Percentiles rank a stretch among this genome's conserved stretches.
Conservation (phyloP, 176 grass and related monocot species). For the Puya raimondii region DNA sequence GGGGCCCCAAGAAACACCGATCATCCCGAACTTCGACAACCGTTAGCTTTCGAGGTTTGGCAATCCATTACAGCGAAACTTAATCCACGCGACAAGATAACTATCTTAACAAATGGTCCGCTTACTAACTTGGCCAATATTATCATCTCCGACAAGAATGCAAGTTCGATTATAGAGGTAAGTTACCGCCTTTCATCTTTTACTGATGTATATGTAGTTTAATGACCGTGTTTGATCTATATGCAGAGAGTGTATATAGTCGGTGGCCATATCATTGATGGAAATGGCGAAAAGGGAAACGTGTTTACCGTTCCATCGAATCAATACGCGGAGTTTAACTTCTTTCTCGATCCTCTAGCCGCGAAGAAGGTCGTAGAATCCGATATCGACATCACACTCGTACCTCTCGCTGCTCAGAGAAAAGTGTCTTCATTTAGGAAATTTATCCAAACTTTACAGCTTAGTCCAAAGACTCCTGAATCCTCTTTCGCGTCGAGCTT, state of each 20-base stretch:
- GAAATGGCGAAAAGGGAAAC: constrained; percentile 42
- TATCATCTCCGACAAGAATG: constrained; percentile 39
- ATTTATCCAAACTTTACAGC: constrained; percentile 32
- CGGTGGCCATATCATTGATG: constrained; percentile 53
- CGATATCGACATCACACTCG: constrained; percentile 41
- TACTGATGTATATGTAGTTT: constrained; percentile 10
- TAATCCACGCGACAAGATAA: constrained; percentile 48
- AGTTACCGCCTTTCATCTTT: constrained; percentile 5
- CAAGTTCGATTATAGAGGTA: constrained; percentile 50
- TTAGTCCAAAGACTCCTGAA: constrained; percentile 43
- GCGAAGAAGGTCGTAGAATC: constrained; percentile 54
- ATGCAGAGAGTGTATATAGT: constrained; percentile 58
- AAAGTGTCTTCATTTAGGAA: constrained; percentile 48
- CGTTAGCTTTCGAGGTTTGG: constrained; percentile 77
- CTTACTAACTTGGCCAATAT: constrained; percentile 86
- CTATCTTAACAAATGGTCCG: constrained; percentile 63
- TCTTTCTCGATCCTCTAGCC: constrained; percentile 76
- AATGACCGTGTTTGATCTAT: not conserved
- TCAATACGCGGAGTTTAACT: constrained; percentile 59
- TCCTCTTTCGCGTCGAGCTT: constrained; percentile 42
- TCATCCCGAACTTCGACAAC: constrained; percentile 64
- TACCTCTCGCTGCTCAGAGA: constrained; percentile 56
- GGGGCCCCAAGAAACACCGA: constrained; percentile 77
- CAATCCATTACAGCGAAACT: constrained; percentile 39
- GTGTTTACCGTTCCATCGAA: constrained; percentile 59